Base-by-base conservation (phyloP, 139 green algal genomes). In the Pleodorina starrii region DNA sequence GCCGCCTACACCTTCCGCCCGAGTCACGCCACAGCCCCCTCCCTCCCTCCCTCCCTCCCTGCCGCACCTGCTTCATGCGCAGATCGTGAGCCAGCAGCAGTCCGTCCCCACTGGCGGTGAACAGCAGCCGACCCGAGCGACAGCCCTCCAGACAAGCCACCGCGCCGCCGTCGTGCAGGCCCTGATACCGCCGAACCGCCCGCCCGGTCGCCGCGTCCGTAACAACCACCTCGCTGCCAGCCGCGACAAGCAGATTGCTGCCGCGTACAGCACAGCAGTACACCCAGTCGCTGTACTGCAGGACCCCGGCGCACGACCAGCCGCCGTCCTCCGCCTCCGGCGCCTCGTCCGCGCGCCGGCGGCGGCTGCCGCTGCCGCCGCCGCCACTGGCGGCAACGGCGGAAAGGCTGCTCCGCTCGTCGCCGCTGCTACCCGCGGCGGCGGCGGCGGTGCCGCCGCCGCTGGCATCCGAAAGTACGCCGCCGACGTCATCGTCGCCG, bases 281-380 rank as follows among this genome's bases (percentile, higher is more conserved):
- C 36, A 97, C 94, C 95, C 94, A 97, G 90, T 97, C 95, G 68
- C 89, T 50, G 81, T 94, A 96, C 48, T 83, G 63, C 32, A 96
- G 88, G 14, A 94, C 78, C 23, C 86, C 89, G n/a, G 42, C 29
- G 46, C 85, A 91, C 23, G 35, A 17, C 73, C 74, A 88, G 2
- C 35, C 60, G 60, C 81, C 42, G 43, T 23, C 6, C 74, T 83
- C 54, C 43, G 5, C 25, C 14, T 51, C 66, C 12, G 42, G 17
- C 36, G 19, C 29, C 29, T 63, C 23, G 66, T 25, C 35, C 60
- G 88, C 29, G 21, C 68, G 71, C 46, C 38, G n/a, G 23, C 32
- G 78, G 42, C 71, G 75, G 23, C 35, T 59, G 77, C 50, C 46
- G 78, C 23, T n/a, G 23, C 23, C 32, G 79, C 6, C 23, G 79